These are phyloP conservation scores for Penicillium bialowiezense DNA, from an alignment of 495 filamentous ascomycete genomes.

Conservation along the genomic window DNA sequence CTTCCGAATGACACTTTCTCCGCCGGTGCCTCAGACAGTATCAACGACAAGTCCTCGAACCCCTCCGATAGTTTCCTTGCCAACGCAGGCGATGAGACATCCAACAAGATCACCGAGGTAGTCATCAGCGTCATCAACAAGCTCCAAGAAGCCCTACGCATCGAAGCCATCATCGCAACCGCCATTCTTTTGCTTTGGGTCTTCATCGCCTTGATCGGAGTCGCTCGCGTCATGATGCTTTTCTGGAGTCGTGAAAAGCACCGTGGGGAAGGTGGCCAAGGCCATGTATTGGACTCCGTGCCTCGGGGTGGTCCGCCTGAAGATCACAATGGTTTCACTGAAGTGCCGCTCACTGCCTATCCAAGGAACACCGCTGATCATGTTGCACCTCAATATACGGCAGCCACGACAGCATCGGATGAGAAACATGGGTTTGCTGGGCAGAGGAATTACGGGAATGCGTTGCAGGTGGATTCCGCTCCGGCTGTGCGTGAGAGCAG, in stretches of 20 bases:
- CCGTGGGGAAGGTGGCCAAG: constrained; percentile 45
- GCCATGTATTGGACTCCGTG: constrained; percentile 26
- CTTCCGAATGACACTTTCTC: constrained; percentile 82
- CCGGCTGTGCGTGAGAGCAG: constrained; percentile 31
- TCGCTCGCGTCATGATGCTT: constrained; percentile 59
- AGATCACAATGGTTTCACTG: constrained; percentile 24
- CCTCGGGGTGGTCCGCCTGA: constrained; percentile 6
- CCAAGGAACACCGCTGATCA: constrained; percentile 18
- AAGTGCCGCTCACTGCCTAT: constrained; percentile 32
- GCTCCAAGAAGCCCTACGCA: constrained; percentile 61
- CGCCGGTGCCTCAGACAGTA: constrained; percentile 64
- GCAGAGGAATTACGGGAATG: constrained; percentile 27
- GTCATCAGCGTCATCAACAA: constrained; percentile 61
- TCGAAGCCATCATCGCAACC: constrained; percentile 74
- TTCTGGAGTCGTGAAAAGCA: constrained; percentile 39
- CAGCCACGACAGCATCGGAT: constrained; percentile 17
- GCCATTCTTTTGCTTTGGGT: constrained; percentile 72
- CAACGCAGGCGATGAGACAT: constrained; percentile 61
- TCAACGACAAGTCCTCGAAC: constrained; percentile 40
- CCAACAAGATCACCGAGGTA: constrained; percentile 77
- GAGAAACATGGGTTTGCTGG: constrained; percentile 50
- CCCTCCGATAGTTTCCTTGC: constrained; percentile 69
- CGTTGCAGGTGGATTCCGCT: constrained; percentile 22
- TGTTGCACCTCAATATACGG: constrained; percentile 29
- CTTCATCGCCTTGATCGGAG: constrained; percentile 68